A percentile compares a stretch with the other conserved stretches of the same genome.
Evolutionary conservation across 805 yeast species (phyloP).

Genomic region (Teunomyces barrocoloradensis): DNA sequence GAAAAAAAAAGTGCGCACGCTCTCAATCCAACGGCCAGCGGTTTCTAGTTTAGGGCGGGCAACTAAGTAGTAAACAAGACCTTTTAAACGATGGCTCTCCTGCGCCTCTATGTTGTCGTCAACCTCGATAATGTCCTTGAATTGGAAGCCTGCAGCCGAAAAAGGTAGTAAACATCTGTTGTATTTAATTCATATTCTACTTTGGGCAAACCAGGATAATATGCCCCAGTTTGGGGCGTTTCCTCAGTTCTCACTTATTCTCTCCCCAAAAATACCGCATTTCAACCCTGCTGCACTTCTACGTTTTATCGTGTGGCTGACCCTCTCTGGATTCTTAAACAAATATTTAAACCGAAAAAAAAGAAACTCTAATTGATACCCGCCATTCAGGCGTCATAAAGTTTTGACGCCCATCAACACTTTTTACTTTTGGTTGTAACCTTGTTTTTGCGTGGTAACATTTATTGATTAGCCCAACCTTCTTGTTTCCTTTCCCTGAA

Average conservation of each 20-base stretch:
- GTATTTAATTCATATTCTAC: neutral
- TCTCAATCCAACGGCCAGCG: neutral
- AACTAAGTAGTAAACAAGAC: neutral
- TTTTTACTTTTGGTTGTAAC: too few relatives aligned
- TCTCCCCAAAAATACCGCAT: neutral
- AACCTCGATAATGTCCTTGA: too few relatives aligned
- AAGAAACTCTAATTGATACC: neutral
- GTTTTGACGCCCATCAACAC: neutral
- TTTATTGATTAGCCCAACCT: too few relatives aligned
- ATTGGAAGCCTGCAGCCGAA: neutral
- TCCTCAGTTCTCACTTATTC: neutral
- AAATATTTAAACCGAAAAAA: neutral
- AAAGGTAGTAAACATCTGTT: neutral
- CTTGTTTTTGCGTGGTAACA: neutral
- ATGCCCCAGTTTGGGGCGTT: too few relatives aligned
- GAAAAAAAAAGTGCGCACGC: neutral
- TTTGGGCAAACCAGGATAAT: neutral
- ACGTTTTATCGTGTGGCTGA: neutral
- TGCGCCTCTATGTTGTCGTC: neutral
- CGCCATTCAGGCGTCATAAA: neutral
- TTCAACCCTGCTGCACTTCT: neutral
- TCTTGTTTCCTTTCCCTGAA: neutral
- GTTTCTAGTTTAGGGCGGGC: constrained; percentile 1
- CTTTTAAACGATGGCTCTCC: neutral
- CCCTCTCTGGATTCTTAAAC: neutral